These are phyloP conservation scores for Apiospora kogelbergensis DNA, from an alignment of 2,329 filamentous ascomycete genomes.

Conservation along the genomic window DNA sequence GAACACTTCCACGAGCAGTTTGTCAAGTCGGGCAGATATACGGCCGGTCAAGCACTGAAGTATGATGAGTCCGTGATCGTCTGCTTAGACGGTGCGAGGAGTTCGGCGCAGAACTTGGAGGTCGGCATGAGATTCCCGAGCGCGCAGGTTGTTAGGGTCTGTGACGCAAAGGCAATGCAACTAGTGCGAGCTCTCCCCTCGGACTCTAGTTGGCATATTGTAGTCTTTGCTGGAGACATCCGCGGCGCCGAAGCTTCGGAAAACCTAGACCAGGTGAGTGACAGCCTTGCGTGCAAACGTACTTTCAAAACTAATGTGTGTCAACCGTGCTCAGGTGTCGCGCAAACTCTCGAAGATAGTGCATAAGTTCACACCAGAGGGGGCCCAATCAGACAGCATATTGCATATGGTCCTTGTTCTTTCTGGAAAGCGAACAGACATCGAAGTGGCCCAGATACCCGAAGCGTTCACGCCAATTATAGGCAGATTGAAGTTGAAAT, in stretches of 20 bases:
- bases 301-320: not conserved
- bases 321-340: conserved; percentile 21
- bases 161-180: conserved; percentile 58
- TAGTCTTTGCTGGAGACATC: conserved; percentile 55
- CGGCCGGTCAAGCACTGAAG: conserved; percentile 55
- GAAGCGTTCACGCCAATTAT: conserved; percentile 55
- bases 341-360: conserved; percentile 24
- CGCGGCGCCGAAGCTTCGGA: conserved; percentile 33
- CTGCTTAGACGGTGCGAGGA: conserved; percentile 31
- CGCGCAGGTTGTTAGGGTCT: conserved; percentile 58
- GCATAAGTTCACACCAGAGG: conserved; percentile 40
- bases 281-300: not conserved
- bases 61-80: conserved; percentile 54
- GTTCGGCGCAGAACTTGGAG: conserved; percentile 40
- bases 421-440: conserved; percentile 43
- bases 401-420: conserved; percentile 59
- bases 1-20: conserved; percentile 58
- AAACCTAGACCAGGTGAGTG: conserved; percentile 27
- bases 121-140: conserved; percentile 59
- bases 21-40: conserved; percentile 56
- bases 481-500: conserved; percentile 54
- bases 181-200: conserved; percentile 51
- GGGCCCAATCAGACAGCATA: conserved; percentile 49
- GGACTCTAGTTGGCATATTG: conserved; percentile 42
- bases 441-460: conserved; percentile 55